A percentile compares a stretch with the other conserved stretches of the same genome.
phyloP scores from a whole-genome alignment of 2,329 filamentous ascomycete genomes.

The Phyllachora maydis region DNA sequence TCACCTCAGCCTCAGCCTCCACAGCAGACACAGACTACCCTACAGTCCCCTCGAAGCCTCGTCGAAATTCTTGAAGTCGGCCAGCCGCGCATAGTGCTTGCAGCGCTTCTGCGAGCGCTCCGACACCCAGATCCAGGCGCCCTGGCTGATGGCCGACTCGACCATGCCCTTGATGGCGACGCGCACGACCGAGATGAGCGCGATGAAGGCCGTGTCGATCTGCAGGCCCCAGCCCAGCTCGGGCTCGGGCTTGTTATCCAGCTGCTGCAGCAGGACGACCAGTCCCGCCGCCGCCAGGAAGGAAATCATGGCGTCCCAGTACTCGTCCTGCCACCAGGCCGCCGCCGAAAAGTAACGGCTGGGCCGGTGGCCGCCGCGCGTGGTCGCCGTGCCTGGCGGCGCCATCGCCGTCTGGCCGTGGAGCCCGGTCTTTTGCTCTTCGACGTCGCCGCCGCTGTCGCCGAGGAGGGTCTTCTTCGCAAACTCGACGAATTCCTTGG shows the following conservation, averaged over 20 bases:
- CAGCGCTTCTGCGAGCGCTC: slow-evolving; percentile 12
- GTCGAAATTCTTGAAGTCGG: slow-evolving; percentile 17
- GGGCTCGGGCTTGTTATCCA: slow-evolving; percentile 11
- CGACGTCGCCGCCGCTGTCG: too few species aligned
- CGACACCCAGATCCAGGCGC: slow-evolving; percentile 18
- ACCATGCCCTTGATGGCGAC: slow-evolving; percentile 14
- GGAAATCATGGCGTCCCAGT: slow-evolving; percentile 11
- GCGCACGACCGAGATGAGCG: slow-evolving; percentile 15
- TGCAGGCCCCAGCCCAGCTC: slow-evolving; percentile 9
- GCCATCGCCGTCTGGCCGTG: too few species aligned
- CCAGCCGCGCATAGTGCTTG: slow-evolving; percentile 11
- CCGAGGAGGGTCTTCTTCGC: too few species aligned
- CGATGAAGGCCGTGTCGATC: slow-evolving; percentile 14
- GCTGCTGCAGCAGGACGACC: slow-evolving; percentile 9
- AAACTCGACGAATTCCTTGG: too few species aligned
- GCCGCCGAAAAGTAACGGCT: too few species aligned
- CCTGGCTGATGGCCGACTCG: slow-evolving; percentile 15
- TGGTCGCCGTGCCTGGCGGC: too few species aligned
- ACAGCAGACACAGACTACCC: slow-evolving; percentile 14
- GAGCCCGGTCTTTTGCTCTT: too few species aligned
- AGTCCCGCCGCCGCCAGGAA: slow-evolving; percentile 9
- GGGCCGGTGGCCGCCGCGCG: too few species aligned
- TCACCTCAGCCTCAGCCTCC: slow-evolving; percentile 13
- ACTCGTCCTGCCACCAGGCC: slow-evolving; percentile 16
- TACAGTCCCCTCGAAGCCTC: slow-evolving; percentile 15